Evolutionary conservation across 495 filamentous ascomycete genomes (phyloP), one percentile per base, ranked within the genome.

Genomic region (Astrothelium subdiscretum): DNA sequence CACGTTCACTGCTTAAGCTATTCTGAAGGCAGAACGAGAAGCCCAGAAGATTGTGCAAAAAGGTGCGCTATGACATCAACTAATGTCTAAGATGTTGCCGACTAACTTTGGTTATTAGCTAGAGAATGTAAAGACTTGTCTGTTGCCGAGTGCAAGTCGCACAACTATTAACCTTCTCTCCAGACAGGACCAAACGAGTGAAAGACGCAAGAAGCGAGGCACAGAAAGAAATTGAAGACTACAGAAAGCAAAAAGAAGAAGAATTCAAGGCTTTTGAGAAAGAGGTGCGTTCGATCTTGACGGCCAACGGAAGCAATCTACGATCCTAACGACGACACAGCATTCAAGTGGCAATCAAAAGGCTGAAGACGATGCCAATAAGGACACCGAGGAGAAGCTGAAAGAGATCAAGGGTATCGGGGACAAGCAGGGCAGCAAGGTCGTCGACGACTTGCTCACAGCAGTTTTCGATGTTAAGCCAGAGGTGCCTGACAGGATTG

Each of bases 21-120:
- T 26, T 52, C 24, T 59, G 31, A 71, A 97, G 94, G 91, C 95
- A 60, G 94, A 98, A 83, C 87, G 90, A 79, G 94, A 98, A 77
- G 94, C 94, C 67, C 91, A 96, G 77, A 97, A 96, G 81, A 98
- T 97, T 74, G 94, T 98, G 32, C 92, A 97, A 74, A 88, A 92
- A 86, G 85, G 91, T 94, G 70, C 40, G 76, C 71, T n/a, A 57
- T 57, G 22, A 35, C 35, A 42, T 40, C 27, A 52, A 62, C 20
- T 51, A 15, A 54, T 29, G 27, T 15, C 31, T 3, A 18, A 57
- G 52, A 43, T 26, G 48, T 35, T 64, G n/a, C n/a, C n/a, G 57
- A 51, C 62, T 44, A 65, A 71, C 73, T 80, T 62, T 79, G 70
- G 62, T n/a, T 42, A 6, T 73, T 67, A 88, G 87, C 87, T 63